Base-by-base conservation (phyloP, 768 basidiomycete species). In the Cystoderma amianthinum region DNA sequence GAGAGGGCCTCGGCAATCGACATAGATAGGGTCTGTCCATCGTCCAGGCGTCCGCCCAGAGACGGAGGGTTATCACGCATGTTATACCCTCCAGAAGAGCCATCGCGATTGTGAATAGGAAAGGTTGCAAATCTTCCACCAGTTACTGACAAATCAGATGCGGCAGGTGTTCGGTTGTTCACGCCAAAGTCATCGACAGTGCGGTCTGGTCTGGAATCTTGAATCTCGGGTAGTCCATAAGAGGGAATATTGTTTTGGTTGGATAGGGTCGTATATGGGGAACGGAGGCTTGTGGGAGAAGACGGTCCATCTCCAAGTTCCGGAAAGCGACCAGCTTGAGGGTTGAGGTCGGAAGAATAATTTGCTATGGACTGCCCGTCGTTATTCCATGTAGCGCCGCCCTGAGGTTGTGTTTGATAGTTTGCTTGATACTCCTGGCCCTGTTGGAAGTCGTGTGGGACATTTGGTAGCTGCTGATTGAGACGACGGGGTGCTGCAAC, bases 91-190 rank as follows among this genome's bases (percentile, higher is more conserved):
- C 38, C 44, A 12, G 38, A 54, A 5, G 65, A 57, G 12, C 24
- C 25, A 25, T 45, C 55, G 38, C 56, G 50, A 42, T 59, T 56
- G 44, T 75, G 70, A 13, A 73, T 69, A 1, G 82, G 84, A 60
- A 85, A 76, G 1, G 85, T 87, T 18, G 80, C 78, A 50, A 84
- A 86, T 12, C 78, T 69, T 1, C 72, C 72, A 1, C 71, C 72
- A 20, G 52, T 51, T 20, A 48, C 52, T 3, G 51, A 44, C 2
- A 45, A 45, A 12, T 60, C 57, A 3, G 54, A 44, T 0, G 49
- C 42, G 12, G 57, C 55, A 9, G 51, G 33, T 5, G 49, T 7
- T 50, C 45, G n/a, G 42, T 42, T 13, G 49, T 55, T 58, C n/a
- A 64, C 51, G 15, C 65, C 71, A 41, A 71, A 69, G 33, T 76